Evolutionary conservation across 2,329 filamentous ascomycete genomes (phyloP).

Genomic region (Curvularia lunata): DNA sequence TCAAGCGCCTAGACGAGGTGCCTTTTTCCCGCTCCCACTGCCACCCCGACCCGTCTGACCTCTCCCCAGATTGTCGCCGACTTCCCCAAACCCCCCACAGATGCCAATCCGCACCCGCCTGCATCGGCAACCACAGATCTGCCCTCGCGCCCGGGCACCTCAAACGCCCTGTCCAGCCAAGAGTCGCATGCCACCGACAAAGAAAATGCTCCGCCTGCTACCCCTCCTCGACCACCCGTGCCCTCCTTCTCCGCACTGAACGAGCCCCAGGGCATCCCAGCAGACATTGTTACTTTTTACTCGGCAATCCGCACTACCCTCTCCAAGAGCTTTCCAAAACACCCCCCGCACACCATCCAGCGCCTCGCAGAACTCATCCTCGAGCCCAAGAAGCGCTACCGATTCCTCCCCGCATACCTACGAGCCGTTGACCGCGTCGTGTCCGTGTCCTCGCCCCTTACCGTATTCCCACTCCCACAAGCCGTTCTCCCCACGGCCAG

Average conservation of each 20-base stretch:
- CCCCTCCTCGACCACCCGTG: constrained; percentile 50
- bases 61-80: constrained; percentile 71
- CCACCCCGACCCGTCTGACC: neutral
- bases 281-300: constrained; percentile 43
- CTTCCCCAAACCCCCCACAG: constrained; percentile 69
- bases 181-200: constrained; percentile 68
- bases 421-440: constrained; percentile 90
- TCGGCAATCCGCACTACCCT: constrained; percentile 59
- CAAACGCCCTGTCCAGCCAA: constrained; percentile 39
- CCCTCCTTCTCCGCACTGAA: constrained; percentile 51
- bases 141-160: constrained; percentile 26
- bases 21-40: neutral
- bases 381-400: constrained; percentile 78
- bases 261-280: constrained; percentile 35
- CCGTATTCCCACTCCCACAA: constrained; percentile 81
- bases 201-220: constrained; percentile 66
- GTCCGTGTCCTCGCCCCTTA: constrained; percentile 81
- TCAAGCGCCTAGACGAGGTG: constrained; percentile 72
- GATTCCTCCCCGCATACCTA: constrained; percentile 80
- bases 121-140: constrained; percentile 46
- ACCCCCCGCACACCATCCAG: constrained; percentile 92
- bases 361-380: constrained; percentile 87
- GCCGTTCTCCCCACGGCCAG: constrained; percentile 59
- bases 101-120: constrained; percentile 51
- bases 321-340: constrained; percentile 68